Conservation (phyloP, 2,329 filamentous ascomycete species). For the Cercospora zeae-maydis region DNA sequence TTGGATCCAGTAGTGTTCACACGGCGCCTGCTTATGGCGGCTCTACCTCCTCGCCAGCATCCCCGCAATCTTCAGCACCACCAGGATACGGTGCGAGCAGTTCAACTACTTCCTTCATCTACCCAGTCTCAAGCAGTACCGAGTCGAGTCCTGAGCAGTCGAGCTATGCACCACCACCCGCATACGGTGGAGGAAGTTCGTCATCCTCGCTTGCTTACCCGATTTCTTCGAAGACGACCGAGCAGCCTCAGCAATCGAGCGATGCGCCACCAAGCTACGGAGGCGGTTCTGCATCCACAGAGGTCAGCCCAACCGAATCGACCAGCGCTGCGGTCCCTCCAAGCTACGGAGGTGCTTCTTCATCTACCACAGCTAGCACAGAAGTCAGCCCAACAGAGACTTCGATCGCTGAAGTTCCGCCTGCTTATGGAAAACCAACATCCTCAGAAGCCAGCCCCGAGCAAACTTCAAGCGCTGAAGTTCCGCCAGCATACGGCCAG, state of each 20-base stretch:
- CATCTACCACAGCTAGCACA: background rate
- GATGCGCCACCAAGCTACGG: background rate
- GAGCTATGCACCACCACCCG: background rate
- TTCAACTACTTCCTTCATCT: background rate
- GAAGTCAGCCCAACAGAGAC: background rate
- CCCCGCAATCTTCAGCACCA: background rate
- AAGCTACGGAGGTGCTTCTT: background rate
- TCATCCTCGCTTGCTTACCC: constrained; percentile 4
- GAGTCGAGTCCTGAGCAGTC: background rate
- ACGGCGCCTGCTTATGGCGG: background rate
- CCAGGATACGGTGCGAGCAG: background rate
- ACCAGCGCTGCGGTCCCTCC: background rate
- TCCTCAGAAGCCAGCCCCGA: background rate
- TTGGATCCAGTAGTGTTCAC: background rate
- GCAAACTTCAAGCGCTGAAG: background rate
- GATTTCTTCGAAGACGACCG: background rate
- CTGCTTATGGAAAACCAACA: background rate
- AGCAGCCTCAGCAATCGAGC: background rate
- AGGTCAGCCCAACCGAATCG: constrained; percentile 5
- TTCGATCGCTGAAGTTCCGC: background rate
- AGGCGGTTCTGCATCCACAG: constrained; percentile 2
- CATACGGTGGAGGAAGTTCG: background rate
- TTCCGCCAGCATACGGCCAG: background rate
- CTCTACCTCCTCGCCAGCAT: background rate
- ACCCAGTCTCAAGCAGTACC: background rate